Evolutionary conservation across 2,329 filamentous ascomycete species (phyloP), one percentile per base, ranked within the genome.

Genomic region (Calycina herbarum): DNA sequence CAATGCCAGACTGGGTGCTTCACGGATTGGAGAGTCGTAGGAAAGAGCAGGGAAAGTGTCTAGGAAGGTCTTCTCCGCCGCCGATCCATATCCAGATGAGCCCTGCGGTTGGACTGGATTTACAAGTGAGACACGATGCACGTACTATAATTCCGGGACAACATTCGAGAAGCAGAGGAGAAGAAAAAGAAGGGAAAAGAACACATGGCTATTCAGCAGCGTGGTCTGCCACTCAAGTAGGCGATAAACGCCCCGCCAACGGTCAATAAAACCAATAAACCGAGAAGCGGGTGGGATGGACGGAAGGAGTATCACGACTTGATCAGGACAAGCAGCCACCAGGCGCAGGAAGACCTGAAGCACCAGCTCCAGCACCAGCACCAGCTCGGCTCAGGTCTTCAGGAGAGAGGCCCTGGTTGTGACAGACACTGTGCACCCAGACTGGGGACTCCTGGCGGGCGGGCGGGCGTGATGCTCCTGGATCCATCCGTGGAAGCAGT

Each of bases 81-180:
- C 35, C 35, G 58, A 60, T 60, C 58, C 58, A 60, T 60, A 27
- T 13, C n/a, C 58, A 60, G 38, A 38, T 38, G 58, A 11, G 38
- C 35, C 33, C 58, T 42, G 38, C 58, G 38, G 58, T 60, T 60
- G 58, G 58, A 60, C 17, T 45, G 27, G 56, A 35, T 54, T 54
- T n/a, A 57, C 29, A 57, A 57, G 27, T 57, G 56, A 57, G 56
- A 57, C 56, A 57, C 48, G n/a, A 54, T 54, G 48, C 48, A 54
- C 48, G 48, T 24, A 54, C 48, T 24, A 27, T 54, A 24, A 27
- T 27, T 54, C 48, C 48, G 48, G 48, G 48, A 27, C 7, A 27
- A 40, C 13, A 40, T 54, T 54, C 48, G 48, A 54, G 48, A 54
- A 54, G 48, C 8, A 29, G 48, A 54, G 8, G 48, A 54, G 48